Conservation (phyloP, 257 asterid genomes). For the Gentiana macrophylla region DNA sequence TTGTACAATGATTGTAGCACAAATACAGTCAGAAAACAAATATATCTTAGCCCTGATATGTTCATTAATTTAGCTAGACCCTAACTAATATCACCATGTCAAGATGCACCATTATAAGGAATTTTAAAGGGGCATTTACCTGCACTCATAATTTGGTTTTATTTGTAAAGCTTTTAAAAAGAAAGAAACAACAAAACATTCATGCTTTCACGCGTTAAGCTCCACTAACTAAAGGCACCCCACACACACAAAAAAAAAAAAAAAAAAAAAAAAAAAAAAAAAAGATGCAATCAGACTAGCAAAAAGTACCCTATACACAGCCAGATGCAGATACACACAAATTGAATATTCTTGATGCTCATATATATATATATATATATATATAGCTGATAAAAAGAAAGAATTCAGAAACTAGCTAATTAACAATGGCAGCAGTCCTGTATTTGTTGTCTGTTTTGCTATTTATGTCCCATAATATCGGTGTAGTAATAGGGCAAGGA, state of each 20-base stretch:
- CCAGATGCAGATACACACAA: neutral
- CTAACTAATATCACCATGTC: no score
- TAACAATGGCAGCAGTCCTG: slow-evolving; percentile 16
- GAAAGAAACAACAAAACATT: slow-evolving; percentile 1
- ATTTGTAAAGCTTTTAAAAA: slow-evolving; percentile 2
- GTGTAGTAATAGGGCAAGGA: slow-evolving; percentile 18
- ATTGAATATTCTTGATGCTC: no score
- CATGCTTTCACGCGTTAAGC: slow-evolving; percentile 12
- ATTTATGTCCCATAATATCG: neutral
- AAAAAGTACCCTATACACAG: neutral
- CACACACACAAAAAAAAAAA: neutral
- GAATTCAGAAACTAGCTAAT: neutral
- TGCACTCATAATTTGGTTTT: neutral
- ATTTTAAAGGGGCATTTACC: no score
- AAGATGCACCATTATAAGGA: no score
- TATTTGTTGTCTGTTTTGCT: slow-evolving; percentile 13
- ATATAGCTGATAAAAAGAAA: no score
- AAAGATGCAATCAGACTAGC: neutral
- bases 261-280: neutral
- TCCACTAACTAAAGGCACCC: slow-evolving; percentile 12
- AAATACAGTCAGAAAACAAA: no score
- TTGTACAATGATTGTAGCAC: no score
- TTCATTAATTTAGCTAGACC: no score
- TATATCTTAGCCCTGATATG: no score
- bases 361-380: no score